A percentile compares a stretch with the other conserved stretches of the same genome.
These are phyloP conservation scores for Endogone sp. DNA, from an alignment of 192 early-diverging fungal genomes.

Conservation along the genomic window DNA sequence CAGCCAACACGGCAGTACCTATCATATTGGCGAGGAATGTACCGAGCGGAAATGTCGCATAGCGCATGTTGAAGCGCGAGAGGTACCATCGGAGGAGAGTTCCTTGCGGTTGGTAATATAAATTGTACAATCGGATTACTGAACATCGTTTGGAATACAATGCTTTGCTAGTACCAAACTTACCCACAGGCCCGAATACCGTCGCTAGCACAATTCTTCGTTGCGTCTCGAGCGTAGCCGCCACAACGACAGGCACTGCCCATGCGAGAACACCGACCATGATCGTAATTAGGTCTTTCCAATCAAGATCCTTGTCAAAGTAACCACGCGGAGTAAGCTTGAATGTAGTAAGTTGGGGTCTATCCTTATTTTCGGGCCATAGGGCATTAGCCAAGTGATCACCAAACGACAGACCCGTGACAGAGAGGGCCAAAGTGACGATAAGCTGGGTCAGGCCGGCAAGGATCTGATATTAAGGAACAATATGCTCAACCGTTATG, in stretches of 20 bases:
- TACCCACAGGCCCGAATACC: slow-evolving; percentile 44
- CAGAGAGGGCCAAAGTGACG: slow-evolving; percentile 44
- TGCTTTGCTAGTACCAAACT: no score
- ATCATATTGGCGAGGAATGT: slow-evolving; percentile 47
- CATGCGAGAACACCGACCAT: slow-evolving; percentile 17
- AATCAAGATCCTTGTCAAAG: background rate
- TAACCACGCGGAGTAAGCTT: background rate
- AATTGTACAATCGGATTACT: background rate
- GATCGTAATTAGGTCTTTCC: background rate
- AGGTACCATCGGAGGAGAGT: slow-evolving; percentile 48
- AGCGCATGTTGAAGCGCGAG: slow-evolving; percentile 32
- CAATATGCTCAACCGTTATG: no score
- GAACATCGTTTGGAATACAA: background rate
- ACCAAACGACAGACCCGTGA: slow-evolving; percentile 41
- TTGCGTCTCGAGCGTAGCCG: slow-evolving; percentile 19
- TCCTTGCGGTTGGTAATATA: slow-evolving; percentile 7
- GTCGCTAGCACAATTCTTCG: slow-evolving; percentile 33
- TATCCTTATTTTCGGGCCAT: background rate
- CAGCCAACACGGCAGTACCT: slow-evolving; percentile 39
- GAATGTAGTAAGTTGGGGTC: background rate
- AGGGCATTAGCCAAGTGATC: slow-evolving; percentile 29
- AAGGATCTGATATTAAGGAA: slow-evolving; percentile 20
- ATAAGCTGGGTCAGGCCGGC: slow-evolving; percentile 37
- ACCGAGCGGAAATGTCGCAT: slow-evolving; percentile 38
- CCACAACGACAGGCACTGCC: slow-evolving; percentile 30